Base-by-base conservation (phyloP, 129 eudicot genomes). In the Heracleum sosnowskyi region DNA sequence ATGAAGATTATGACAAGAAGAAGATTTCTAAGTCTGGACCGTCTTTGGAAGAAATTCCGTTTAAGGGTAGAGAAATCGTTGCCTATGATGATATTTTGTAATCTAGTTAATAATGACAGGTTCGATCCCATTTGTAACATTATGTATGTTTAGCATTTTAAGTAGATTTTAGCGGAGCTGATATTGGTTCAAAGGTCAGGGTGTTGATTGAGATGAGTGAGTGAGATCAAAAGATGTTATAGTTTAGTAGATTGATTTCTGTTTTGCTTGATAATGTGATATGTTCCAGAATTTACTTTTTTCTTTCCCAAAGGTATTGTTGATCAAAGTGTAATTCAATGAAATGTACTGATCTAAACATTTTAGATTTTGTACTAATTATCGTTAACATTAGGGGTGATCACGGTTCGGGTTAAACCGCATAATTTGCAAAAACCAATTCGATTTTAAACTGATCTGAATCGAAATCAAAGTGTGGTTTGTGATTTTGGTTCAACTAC, bases 41-140 rank as follows among this genome's bases (percentile, higher is more conserved):
- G 53, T 73, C 71, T 20, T 24, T 69, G 75, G 87, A 81, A 76
- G 87, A 81, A 82, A 81, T 81, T 72, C 74, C 91, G 47, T 88
- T 85, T 39, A 88, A 79, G 81, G 97, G 93, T 62, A 88, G 98
- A 83, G 97, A 94, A 80, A 94, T 94, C 42, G 80, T 94, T 80
- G 98, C 97, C 35, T 94, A 94, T 83, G 98, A 94, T 90, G 98
- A 94, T 87, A 84, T 94, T 46, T 80, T 94, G 88, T 94, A 55
- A 82, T 20, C n/a, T 24, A n/a, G 13, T 60, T 24, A n/a, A 10
- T 69, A 22, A 36, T 31, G 12, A 34, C 53, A 74, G 29, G 37
- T 74, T 51, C 75, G 77, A 33, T 74, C 44, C 40, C 34, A 79
- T 15, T 47, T 85, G 88, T 85, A 85, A 85, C 73, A 85, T 79